Conservation (phyloP, 192 early-diverging fungal genomes). For the Globomyces pollinis-pini region DNA sequence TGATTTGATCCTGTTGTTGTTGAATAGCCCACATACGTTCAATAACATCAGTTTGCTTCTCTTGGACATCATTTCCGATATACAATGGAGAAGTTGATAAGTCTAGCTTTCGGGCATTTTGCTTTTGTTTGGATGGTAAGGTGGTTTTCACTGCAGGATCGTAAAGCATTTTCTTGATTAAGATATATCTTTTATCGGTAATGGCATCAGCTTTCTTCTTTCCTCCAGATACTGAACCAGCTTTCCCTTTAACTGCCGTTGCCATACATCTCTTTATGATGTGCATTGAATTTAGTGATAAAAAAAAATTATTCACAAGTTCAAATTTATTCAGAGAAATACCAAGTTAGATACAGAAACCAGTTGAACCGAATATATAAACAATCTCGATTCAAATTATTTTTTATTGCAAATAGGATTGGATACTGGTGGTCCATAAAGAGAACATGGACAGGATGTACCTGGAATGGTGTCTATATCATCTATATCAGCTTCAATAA, state of each 20-base stretch:
- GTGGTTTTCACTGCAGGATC: neutral
- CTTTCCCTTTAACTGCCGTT: neutral
- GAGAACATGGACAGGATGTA: too few relatives aligned
- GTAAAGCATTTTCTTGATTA: constrained; percentile 9
- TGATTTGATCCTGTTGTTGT: constrained; percentile 28
- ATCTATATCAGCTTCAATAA: neutral
- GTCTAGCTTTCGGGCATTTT: neutral
- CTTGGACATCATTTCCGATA: neutral
- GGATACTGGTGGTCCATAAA: too few relatives aligned
- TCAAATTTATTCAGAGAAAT: too few relatives aligned
- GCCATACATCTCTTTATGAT: neutral
- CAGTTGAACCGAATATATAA: too few relatives aligned
- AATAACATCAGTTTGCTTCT: constrained; percentile 14
- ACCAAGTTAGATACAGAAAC: too few relatives aligned
- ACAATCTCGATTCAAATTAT: too few relatives aligned
- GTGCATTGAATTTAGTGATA: neutral
- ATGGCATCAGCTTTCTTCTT: constrained; percentile 2
- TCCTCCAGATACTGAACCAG: neutral
- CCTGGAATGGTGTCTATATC: too few relatives aligned
- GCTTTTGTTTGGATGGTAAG: neutral
- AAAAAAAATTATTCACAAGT: neutral
- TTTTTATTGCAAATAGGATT: too few relatives aligned
- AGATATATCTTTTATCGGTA: neutral
- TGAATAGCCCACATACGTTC: constrained; percentile 32
- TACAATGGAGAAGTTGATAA: constrained; percentile 7